Evolutionary conservation across 2,329 filamentous ascomycete genomes (phyloP), one percentile per base, ranked within the genome.

Genomic region (Arthrobotrys conoides): DNA sequence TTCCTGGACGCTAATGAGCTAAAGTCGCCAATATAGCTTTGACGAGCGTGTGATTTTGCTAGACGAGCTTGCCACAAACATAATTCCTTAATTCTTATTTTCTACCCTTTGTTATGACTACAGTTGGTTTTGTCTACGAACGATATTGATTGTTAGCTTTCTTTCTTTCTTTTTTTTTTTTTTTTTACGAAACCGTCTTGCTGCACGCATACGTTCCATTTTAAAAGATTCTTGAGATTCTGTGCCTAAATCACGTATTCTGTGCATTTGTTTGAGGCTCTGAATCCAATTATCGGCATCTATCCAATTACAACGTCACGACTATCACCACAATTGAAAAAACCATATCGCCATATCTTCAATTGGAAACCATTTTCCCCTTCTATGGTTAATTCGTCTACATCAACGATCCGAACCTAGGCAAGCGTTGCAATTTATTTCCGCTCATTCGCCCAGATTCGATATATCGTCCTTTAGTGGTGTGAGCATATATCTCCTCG

Each of bases 81-180:
- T 71, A 71, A 76, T 71, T 71, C 49, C 44, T 66, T 76, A 76
- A 76, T 76, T 61, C 14, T 63, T 71, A 71, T 76, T 76, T 55
- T 38, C 41, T 57, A 49, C 38, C 55, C 16, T 30, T n/a, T 48
- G 53, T 55, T 41, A 70, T 70, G 66, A 51, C 59, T 41, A 66
- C 53, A 63, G 55, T 24, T 63, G 57, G 27, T 61, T 59, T 48
- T 63, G 55, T 57, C 41, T 64, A 48, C 41, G 55, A 48, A 49
- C 55, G 30, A 59, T 27, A 71, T 71, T 63, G 55, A 70, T 55
- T 64, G 46, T 63, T 71, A 71, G 59, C 49, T 61, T 61, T 63
- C 6, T 30, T 6, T 30, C 6, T 4, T 46, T 51, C 67, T 36
- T 49, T 66, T 61, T 63, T 36, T 49, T 66, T 61, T 63, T n/a